These are phyloP conservation scores for Cucumis melo DNA, from an alignment of 306 rosid species.

Conservation along the genomic window DNA sequence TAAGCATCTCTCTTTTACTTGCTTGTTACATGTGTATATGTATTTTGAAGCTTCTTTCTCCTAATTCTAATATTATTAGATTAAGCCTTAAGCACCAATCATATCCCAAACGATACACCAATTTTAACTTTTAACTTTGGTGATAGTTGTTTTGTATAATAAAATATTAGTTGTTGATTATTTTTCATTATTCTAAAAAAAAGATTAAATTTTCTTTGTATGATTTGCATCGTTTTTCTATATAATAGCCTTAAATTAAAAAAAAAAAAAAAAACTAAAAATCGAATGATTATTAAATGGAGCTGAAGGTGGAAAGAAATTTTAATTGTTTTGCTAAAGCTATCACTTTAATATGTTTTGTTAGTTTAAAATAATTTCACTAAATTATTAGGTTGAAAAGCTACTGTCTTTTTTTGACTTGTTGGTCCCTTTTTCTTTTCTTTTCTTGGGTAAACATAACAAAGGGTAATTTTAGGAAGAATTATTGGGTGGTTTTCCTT, in stretches of 20 bases:
- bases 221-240: too few species aligned
- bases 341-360: background rate
- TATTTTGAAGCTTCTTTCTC: background rate
- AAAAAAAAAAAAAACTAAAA: too few species aligned
- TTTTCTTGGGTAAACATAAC: too few species aligned
- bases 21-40: background rate
- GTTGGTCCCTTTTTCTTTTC: too few species aligned
- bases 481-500: too few species aligned
- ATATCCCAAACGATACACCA: background rate
- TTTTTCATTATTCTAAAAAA: too few species aligned
- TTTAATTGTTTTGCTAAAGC: background rate
- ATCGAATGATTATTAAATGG: too few species aligned
- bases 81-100: background rate
- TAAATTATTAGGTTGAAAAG: too few species aligned
- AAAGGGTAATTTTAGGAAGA: too few species aligned
- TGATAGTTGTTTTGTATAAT: background rate
- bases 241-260: too few species aligned
- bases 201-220: too few species aligned
- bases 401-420: too few species aligned
- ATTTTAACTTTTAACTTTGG: background rate
- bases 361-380: background rate
- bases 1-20: background rate
- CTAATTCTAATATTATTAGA: background rate
- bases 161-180: background rate
- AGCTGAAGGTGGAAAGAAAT: background rate